Percentiles rank a stretch among this genome's conserved stretches.
Conservation (phyloP, 345 rosid species). For the thale cress (Arabidopsis thaliana) region TAIR10.1 NC_003070.9:3397001-3397500, state of each 20-base stretch:
- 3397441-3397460: constrained; percentile 68
- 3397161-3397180: background rate
- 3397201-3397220: constrained; percentile 8
- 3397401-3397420: constrained; percentile 54
- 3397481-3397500: constrained; percentile 69
- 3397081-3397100: background rate
- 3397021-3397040: constrained; percentile 24
- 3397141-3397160: constrained; percentile 20
- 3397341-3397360: constrained; percentile 63
- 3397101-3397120: constrained; percentile 1
- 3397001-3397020: background rate
- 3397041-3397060: constrained; percentile 11
- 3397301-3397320: constrained; percentile 59
- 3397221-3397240: constrained; percentile 33
- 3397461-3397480: constrained; percentile 70
- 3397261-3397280: constrained; percentile 23
- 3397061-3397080: background rate
- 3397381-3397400: constrained; percentile 58
- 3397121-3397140: background rate
- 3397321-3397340: constrained; percentile 70
- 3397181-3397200: constrained; percentile 1
- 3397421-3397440: constrained; percentile 45
- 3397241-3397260: constrained; percentile 11
- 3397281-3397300: constrained; percentile 39
- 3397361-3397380: constrained; percentile 71